phyloP scores from a whole-genome alignment of 1,284 basidiomycete species.

The Marasmius oreades region DNA sequence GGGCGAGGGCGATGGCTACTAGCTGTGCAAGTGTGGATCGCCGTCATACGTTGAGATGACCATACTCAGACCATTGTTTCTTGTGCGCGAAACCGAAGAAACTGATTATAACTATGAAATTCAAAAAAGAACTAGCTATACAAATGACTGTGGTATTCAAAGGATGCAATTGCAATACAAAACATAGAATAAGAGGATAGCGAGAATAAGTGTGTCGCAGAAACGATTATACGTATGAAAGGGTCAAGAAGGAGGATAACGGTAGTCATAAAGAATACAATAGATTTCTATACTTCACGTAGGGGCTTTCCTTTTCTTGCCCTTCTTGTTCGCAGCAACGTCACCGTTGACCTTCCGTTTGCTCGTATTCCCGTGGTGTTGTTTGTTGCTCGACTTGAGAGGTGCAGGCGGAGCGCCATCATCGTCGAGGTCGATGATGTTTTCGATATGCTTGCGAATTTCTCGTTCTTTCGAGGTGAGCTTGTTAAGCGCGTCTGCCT shows the following conservation, averaged over 20 bases:
- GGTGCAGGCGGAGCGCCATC: slow-evolving; percentile 25
- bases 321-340: slow-evolving; percentile 41
- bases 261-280: slow-evolving; percentile 19
- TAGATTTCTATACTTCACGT: slow-evolving; percentile 23
- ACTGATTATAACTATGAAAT: slow-evolving; percentile 1
- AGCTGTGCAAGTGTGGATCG: neutral
- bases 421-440: slow-evolving; percentile 53
- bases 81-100: neutral
- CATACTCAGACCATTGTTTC: neutral
- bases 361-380: slow-evolving; percentile 40
- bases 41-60: neutral
- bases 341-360: slow-evolving; percentile 42
- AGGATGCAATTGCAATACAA: slow-evolving; percentile 2
- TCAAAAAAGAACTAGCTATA: slow-evolving; percentile 22
- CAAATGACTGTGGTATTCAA: slow-evolving; percentile 5
- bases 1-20: slow-evolving; percentile 89
- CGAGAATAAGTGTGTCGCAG: neutral
- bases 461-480: slow-evolving; percentile 71
- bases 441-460: slow-evolving; percentile 68
- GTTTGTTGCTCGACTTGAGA: slow-evolving; percentile 34
- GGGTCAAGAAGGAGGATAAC: slow-evolving; percentile 8
- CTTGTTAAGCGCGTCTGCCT: slow-evolving; percentile 56
- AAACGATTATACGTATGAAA: neutral
- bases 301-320: slow-evolving; percentile 55
- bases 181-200: slow-evolving; percentile 4